Percentiles rank a stretch among this genome's conserved stretches.
Evolutionary conservation across 192 early-diverging fungal genomes (phyloP).

Genomic region (Lobulomyces angularis): DNA sequence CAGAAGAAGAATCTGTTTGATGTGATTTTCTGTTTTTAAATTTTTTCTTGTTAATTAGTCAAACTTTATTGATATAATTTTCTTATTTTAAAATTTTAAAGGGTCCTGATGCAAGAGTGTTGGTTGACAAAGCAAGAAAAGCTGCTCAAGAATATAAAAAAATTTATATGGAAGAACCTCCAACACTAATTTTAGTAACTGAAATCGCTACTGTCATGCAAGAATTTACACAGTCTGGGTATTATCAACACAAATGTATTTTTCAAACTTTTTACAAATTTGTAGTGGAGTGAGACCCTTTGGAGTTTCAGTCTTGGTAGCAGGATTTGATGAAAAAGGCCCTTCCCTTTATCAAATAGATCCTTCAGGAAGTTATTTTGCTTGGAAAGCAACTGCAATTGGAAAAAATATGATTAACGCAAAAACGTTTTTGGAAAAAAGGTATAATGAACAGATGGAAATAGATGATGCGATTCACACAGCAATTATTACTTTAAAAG

Average conservation of each 20-base stretch:
- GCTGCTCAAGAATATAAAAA: slow-evolving; percentile 89
- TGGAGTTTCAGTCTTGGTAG: slow-evolving; percentile 92
- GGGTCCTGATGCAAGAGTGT: slow-evolving; percentile 92
- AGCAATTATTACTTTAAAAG: slow-evolving; percentile 96
- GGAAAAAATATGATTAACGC: slow-evolving; percentile 99
- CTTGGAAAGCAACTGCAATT: slow-evolving; percentile 97
- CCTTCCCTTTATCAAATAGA: slow-evolving; percentile 96
- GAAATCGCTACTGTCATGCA: slow-evolving; percentile 97
- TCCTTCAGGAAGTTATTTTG: slow-evolving; percentile 95
- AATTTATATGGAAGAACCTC: slow-evolving; percentile 89
- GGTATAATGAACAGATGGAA: slow-evolving; percentile 87
- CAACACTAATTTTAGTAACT: slow-evolving; percentile 87
- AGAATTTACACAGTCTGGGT: slow-evolving; percentile 97
- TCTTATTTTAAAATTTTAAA: no score
- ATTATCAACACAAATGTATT: no score
- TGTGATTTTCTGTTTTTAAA: no score
- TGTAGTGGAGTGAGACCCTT: slow-evolving; percentile 95
- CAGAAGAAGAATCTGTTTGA: no score
- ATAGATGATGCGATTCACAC: slow-evolving; percentile 98
- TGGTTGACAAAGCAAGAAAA: slow-evolving; percentile 91
- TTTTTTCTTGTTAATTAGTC: no score
- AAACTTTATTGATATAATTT: no score
- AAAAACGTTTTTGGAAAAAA: slow-evolving; percentile 98
- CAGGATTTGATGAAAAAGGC: slow-evolving; percentile 84
- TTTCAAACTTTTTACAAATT: background rate